phyloP scores from a whole-genome alignment of 73 alveolate species.

The Paramecium primaurelia region DNA sequence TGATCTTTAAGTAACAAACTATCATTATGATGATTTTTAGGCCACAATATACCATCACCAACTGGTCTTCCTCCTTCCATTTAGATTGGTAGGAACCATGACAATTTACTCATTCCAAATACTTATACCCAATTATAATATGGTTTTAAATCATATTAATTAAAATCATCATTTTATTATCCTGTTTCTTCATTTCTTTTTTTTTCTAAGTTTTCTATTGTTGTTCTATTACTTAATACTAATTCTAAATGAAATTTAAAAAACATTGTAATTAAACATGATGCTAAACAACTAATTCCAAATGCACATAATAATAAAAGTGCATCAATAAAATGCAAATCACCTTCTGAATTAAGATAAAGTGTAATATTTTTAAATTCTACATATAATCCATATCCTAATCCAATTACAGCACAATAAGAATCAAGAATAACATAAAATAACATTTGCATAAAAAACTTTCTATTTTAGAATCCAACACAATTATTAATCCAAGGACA shows the following conservation, averaged over 20 bases:
- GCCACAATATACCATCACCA: constrained; percentile 96
- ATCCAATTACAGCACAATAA: constrained; percentile 53
- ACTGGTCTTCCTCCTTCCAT: constrained; percentile 84
- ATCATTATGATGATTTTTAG: constrained; percentile 11
- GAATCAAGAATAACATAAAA: constrained; percentile 75
- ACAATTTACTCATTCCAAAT: constrained; percentile 82
- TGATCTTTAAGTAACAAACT: not conserved
- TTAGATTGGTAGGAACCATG: constrained; percentile 87
- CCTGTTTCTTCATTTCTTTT: constrained; percentile 54
- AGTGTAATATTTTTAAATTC: constrained; percentile 16
- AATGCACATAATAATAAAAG: not conserved
- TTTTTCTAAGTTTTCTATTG: constrained; percentile 92
- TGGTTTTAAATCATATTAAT: constrained; percentile 79
- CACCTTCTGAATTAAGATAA: not conserved
- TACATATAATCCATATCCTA: not conserved
- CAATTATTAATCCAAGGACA: constrained; percentile 97
- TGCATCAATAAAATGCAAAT: not conserved
- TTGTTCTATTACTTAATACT: constrained; percentile 84
- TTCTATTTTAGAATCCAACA: constrained; percentile 94
- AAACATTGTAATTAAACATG: constrained; percentile 78
- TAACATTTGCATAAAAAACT: constrained; percentile 84
- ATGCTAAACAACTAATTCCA: constrained; percentile 68
- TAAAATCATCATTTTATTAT: constrained; percentile 51
- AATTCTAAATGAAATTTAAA: constrained; percentile 85
- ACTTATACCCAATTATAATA: constrained; percentile 81